phyloP scores from a whole-genome alignment of 305 asterid species.

The Rubia tinctorum region DNA sequence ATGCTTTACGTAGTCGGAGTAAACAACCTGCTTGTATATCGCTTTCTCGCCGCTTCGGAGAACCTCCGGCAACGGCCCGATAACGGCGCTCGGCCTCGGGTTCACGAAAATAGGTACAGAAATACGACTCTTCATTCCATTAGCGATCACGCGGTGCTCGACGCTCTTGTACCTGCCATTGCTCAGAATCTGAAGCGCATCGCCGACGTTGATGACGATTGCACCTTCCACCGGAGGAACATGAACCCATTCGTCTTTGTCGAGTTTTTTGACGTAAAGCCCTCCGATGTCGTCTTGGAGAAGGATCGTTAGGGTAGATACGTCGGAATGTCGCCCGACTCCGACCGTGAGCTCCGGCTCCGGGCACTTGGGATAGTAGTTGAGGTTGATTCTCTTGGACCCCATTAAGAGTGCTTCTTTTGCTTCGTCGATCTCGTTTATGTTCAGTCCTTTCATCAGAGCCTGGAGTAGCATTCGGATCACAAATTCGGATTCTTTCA shows the following conservation, averaged over 20 bases:
- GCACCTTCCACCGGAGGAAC: constrained; percentile 18
- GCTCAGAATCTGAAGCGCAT: constrained; percentile 27
- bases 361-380: constrained; percentile 19
- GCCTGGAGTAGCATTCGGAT: background rate
- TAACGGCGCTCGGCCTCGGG: constrained; percentile 18
- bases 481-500: background rate
- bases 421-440: background rate
- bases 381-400: constrained; percentile 12
- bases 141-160: constrained; percentile 27
- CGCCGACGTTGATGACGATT: constrained; percentile 25
- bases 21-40: constrained; percentile 24
- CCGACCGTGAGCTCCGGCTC: constrained; percentile 21
- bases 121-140: constrained; percentile 16
- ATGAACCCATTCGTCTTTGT: constrained; percentile 12
- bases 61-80: constrained; percentile 19
- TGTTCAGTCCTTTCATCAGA: constrained; percentile 3
- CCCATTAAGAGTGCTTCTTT: constrained; percentile 18
- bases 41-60: constrained; percentile 21
- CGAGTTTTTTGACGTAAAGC: constrained; percentile 12
- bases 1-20: constrained; percentile 26
- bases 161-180: constrained; percentile 27
- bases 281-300: constrained; percentile 28
- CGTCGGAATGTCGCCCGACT: constrained; percentile 28
- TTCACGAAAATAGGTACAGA: constrained; percentile 26
- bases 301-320: constrained; percentile 23